These are phyloP conservation scores for Escovopsis weberi DNA, from an alignment of 2,329 filamentous ascomycete species.

Conservation along the genomic window DNA sequence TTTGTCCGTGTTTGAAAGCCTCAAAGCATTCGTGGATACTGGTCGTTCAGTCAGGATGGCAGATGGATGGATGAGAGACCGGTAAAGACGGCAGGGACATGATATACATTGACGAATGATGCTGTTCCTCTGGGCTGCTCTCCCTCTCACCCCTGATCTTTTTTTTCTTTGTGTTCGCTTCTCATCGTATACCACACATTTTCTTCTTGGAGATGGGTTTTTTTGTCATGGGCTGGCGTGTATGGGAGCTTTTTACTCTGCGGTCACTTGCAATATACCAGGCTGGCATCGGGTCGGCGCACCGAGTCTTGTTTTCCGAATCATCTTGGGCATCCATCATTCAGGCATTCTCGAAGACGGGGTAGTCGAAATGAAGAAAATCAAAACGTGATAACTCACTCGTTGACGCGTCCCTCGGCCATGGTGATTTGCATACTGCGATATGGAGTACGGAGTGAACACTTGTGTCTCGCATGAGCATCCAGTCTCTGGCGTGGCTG, in stretches of 20 bases:
- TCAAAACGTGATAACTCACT: too few species aligned
- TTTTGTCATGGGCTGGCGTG: too few species aligned
- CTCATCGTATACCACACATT: not conserved
- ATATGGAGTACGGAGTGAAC: too few species aligned
- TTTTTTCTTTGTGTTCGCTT: not conserved
- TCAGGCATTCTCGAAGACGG: not conserved
- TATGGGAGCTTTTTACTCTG: too few species aligned
- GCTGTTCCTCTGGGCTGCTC: not conserved
- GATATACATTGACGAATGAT: conserved; percentile 3
- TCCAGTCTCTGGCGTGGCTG: too few species aligned
- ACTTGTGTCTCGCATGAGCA: too few species aligned
- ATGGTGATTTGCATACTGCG: too few species aligned
- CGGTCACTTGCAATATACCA: conserved; percentile 6
- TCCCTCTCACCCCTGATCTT: not conserved
- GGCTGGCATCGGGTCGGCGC: conserved; percentile 7
- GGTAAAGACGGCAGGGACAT: not conserved
- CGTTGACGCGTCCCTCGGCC: too few species aligned
- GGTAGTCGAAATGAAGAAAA: not conserved
- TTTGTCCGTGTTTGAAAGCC: conserved; percentile 11
- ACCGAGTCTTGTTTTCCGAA: conserved; percentile 1
- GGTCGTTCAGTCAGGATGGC: conserved; percentile 1
- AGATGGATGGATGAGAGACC: not conserved
- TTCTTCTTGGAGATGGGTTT: not conserved
- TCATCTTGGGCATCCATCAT: not conserved
- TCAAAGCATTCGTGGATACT: conserved; percentile 9